These are phyloP conservation scores for Ascochyta fabae DNA, from an alignment of 2,329 filamentous ascomycete genomes.

Conservation along the genomic window DNA sequence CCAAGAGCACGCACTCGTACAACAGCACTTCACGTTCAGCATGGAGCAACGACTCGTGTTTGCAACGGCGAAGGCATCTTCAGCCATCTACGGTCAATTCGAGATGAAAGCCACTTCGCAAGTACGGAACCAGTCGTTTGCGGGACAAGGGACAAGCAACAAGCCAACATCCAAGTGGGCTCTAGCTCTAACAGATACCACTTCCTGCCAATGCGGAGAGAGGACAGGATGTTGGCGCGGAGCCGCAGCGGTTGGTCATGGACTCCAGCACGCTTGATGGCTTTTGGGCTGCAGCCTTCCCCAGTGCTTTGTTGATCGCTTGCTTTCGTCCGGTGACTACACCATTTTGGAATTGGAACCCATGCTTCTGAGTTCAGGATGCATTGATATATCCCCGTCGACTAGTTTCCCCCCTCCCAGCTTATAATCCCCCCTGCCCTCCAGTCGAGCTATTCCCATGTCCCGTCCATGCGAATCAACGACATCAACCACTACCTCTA, in stretches of 20 bases:
- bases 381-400: conserved; percentile 17
- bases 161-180: conserved; percentile 4
- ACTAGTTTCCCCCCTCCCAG: conserved; percentile 10
- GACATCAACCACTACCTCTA: conserved; percentile 5
- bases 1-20: not conserved
- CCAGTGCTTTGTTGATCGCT: conserved; percentile 25
- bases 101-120: conserved; percentile 21
- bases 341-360: conserved; percentile 20
- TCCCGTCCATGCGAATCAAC: conserved; percentile 19
- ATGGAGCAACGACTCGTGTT: not conserved
- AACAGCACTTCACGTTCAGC: not conserved
- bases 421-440: conserved; percentile 21
- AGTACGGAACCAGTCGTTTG: conserved; percentile 21
- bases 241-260: conserved; percentile 34
- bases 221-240: conserved; percentile 24
- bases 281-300: conserved; percentile 23
- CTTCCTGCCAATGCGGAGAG: conserved; percentile 23
- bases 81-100: not conserved
- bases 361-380: conserved; percentile 23
- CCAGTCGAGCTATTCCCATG: conserved; percentile 12
- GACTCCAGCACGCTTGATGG: conserved; percentile 13
- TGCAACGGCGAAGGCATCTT: not conserved
- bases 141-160: conserved; percentile 7
- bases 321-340: conserved; percentile 33
- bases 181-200: conserved; percentile 20